Evolutionary conservation across 768 basidiomycete species (phyloP), one percentile per base, ranked within the genome.

Genomic region (Strobilomyces confusus): DNA sequence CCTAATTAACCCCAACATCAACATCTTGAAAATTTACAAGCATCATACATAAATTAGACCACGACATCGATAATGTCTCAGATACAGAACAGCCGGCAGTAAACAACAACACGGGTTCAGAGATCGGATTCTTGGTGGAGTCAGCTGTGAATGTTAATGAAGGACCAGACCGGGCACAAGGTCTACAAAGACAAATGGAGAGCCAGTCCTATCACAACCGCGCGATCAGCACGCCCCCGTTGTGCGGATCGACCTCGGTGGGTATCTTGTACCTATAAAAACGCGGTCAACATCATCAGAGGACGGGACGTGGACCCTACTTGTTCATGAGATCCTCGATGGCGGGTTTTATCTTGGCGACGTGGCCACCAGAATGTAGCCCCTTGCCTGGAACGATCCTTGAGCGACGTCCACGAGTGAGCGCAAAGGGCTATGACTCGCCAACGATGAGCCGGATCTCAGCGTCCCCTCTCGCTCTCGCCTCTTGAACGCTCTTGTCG

Each of bases 291-390:
- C 46, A 17, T 23, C 36, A 29, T 22, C 26, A 25, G 26, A 49
- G 19, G 32, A 17, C 14, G 4, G 20, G 13, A 30, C 23, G 32
- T 37, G 13, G 47, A n/a, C n/a, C 44, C 40, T 62, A 91, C 89
- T 87, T 92, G 59, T 78, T 74, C 82, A 95, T 89, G 46, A 95
- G 73, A 34, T 87, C 85, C 66, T 92, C 87, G 46, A 98, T 86
- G 7, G 94, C 95, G 30, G 95, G 95, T 65, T 88, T 93, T 63
- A 98, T 78, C 73, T 95, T 98, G 0, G 90, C 88, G 7, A 80
- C 76, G 43, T 86, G 84, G 4, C 80, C 78, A 25, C 77, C 72
- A 17, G 89, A 92, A 69, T 98, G 95, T 26, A 93, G 73, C 11
- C 94, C 94, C 71, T 93, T 95, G 15, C 89, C 89, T 89, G 22